Conservation (phyloP, 2,329 filamentous ascomycete genomes). For the Bipolaris sorokiniana region DNA sequence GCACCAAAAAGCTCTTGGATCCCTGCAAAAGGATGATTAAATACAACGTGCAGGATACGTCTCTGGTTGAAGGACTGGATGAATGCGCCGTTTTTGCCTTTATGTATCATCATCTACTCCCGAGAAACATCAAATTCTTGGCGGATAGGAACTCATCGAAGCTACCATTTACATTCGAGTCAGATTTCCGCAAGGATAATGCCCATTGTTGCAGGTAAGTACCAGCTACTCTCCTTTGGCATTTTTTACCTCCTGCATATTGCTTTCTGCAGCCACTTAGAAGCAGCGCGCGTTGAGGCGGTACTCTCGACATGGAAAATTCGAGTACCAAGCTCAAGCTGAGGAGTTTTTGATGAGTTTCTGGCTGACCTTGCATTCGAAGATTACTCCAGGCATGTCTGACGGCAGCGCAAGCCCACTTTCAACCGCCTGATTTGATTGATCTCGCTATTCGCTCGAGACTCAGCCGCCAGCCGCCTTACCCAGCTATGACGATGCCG, state of each 20-base stretch:
- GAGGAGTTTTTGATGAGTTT: background rate
- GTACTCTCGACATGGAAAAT: background rate
- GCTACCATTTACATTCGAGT: slow-evolving; percentile 29
- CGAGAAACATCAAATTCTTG: slow-evolving; percentile 21
- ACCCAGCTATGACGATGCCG: slow-evolving; percentile 16
- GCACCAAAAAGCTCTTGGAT: slow-evolving; percentile 7
- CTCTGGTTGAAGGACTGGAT: slow-evolving; percentile 29
- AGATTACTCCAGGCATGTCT: slow-evolving; percentile 30
- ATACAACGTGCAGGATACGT: slow-evolving; percentile 1
- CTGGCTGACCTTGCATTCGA: background rate
- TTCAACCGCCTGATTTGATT: slow-evolving; percentile 35
- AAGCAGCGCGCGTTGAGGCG: background rate
- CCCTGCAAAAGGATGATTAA: background rate
- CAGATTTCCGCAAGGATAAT: slow-evolving; percentile 8
- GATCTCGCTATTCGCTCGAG: slow-evolving; percentile 28
- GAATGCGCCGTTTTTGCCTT: slow-evolving; percentile 29
- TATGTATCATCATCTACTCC: slow-evolving; percentile 35
- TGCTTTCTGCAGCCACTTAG: background rate
- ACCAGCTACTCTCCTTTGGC: slow-evolving; percentile 9
- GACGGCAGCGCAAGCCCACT: slow-evolving; percentile 26
- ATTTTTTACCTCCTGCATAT: background rate
- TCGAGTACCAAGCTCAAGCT: background rate
- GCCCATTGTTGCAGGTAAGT: slow-evolving; percentile 15
- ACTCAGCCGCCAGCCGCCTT: slow-evolving; percentile 18
- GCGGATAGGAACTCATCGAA: slow-evolving; percentile 21